These are phyloP conservation scores for Ampelomyces quisqualis DNA, from an alignment of 2,329 filamentous ascomycete species.

Conservation along the genomic window DNA sequence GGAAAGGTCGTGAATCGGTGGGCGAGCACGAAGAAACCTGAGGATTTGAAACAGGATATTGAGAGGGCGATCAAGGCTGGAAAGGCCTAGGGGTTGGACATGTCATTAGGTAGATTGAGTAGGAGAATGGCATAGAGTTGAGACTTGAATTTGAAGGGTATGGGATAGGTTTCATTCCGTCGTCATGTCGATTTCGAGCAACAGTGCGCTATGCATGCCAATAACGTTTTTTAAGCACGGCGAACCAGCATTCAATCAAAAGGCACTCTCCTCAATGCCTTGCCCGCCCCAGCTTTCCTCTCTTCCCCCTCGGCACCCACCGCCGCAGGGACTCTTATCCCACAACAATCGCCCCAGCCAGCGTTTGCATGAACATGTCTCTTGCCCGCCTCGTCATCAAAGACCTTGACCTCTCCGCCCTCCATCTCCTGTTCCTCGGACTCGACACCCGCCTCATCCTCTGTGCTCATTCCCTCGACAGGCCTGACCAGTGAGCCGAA, in stretches of 20 bases:
- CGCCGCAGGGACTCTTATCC: slow-evolving; percentile 94
- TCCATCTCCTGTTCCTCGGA: slow-evolving; percentile 47
- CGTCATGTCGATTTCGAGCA: neutral
- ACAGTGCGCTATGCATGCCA: too few relatives aligned
- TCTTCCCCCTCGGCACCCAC: slow-evolving; percentile 87
- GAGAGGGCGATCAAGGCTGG: slow-evolving; percentile 64
- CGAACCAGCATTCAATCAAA: slow-evolving; percentile 77
- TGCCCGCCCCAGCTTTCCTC: slow-evolving; percentile 65
- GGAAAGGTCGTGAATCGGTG: slow-evolving; percentile 83
- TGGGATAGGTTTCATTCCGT: too few relatives aligned
- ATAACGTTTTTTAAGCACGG: too few relatives aligned
- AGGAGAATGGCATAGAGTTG: neutral
- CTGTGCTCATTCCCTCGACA: slow-evolving; percentile 74
- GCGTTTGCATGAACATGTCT: slow-evolving; percentile 68
- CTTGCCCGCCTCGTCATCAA: slow-evolving; percentile 65
- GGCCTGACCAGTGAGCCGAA: slow-evolving; percentile 86
- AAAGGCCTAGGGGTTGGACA: slow-evolving; percentile 5
- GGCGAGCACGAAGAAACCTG: slow-evolving; percentile 86
- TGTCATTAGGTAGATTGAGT: neutral
- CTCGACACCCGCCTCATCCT: slow-evolving; percentile 53
- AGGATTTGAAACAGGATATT: slow-evolving; percentile 72
- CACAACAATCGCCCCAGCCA: slow-evolving; percentile 93
- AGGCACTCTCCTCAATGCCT: slow-evolving; percentile 68
- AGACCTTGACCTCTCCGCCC: slow-evolving; percentile 54
- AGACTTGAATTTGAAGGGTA: too few relatives aligned